phyloP scores from a whole-genome alignment of 108 stramenopile genomes.

The Nannochloropsis salina region DNA sequence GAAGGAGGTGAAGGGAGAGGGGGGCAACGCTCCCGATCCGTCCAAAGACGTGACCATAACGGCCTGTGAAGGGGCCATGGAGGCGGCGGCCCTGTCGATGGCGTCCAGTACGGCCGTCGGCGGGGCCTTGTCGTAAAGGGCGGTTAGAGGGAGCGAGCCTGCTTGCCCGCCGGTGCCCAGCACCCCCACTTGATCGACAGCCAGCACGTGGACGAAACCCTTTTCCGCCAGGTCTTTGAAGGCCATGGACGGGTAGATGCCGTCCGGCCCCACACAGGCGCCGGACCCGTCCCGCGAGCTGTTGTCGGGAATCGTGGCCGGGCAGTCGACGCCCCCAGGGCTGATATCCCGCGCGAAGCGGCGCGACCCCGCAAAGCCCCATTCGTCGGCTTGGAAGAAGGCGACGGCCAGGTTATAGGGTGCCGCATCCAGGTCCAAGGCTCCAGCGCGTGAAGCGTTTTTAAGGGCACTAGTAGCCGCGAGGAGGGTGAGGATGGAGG shows the following conservation, averaged over 20 bases:
- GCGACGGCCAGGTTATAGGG: neutral
- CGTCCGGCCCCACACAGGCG: neutral
- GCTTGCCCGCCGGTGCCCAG: neutral
- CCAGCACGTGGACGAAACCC: neutral
- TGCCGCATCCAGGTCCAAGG: neutral
- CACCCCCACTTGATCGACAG: neutral
- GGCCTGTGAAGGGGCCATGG: neutral
- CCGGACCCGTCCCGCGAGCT: neutral
- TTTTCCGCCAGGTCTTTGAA: neutral
- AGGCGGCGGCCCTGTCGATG: neutral
- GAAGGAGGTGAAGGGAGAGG: neutral
- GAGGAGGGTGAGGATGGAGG: conserved; percentile 19
- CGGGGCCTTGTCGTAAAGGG: neutral
- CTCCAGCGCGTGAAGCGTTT: neutral
- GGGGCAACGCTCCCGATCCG: neutral
- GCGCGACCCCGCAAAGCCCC: conserved; percentile 22
- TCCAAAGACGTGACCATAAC: neutral
- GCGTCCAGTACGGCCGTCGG: neutral
- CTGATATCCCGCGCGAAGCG: conserved; percentile 15
- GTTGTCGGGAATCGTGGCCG: neutral
- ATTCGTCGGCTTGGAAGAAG: neutral
- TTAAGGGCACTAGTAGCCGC: neutral
- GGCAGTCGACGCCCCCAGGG: neutral
- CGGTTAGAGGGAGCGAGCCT: neutral
- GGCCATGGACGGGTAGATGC: neutral